Conservation (phyloP, 2,329 filamentous ascomycete genomes). For the Alternaria metachromatica region DNA sequence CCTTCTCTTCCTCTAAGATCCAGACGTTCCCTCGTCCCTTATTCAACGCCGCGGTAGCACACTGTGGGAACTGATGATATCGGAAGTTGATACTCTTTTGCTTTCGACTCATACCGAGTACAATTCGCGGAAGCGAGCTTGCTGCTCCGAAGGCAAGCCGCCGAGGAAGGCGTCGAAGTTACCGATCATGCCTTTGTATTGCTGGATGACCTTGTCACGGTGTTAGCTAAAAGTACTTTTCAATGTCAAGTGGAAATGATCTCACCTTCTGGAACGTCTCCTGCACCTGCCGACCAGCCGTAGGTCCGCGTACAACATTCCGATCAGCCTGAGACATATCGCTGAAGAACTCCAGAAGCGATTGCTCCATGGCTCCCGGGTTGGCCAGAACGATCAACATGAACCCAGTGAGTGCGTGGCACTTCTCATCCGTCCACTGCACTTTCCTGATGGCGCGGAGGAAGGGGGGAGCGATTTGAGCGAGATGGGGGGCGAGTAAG, state of each 20-base stretch:
- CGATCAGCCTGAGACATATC: constrained; percentile 75
- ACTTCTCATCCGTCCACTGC: constrained; percentile 90
- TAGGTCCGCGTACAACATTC: constrained; percentile 62
- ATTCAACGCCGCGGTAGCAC: constrained; percentile 35
- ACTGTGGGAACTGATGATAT: constrained; percentile 21
- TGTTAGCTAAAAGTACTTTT: constrained; percentile 21
- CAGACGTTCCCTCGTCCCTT: not conserved
- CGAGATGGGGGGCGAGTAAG: constrained; percentile 77
- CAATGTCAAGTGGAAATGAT: not conserved
- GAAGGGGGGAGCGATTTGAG: constrained; percentile 82
- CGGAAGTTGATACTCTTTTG: not conserved
- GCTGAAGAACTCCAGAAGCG: constrained; percentile 79
- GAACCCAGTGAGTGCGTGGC: constrained; percentile 90
- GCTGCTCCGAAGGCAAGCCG: constrained; percentile 53
- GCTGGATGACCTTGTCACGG: constrained; percentile 53
- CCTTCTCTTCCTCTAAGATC: constrained; percentile 33
- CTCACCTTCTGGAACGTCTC: constrained; percentile 72
- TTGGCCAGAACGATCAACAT: constrained; percentile 83
- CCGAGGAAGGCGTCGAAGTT: constrained; percentile 61
- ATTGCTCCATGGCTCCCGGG: constrained; percentile 89
- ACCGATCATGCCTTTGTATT: constrained; percentile 63
- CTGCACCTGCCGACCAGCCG: constrained; percentile 66
- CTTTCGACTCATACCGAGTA: constrained; percentile 35
- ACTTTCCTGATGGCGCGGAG: constrained; percentile 82
- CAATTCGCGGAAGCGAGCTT: constrained; percentile 52